Percentiles rank a stretch among this genome's conserved stretches.
These are phyloP conservation scores for Fraxinus albicans DNA, from an alignment of 305 asterid species.

Conservation along the genomic window DNA sequence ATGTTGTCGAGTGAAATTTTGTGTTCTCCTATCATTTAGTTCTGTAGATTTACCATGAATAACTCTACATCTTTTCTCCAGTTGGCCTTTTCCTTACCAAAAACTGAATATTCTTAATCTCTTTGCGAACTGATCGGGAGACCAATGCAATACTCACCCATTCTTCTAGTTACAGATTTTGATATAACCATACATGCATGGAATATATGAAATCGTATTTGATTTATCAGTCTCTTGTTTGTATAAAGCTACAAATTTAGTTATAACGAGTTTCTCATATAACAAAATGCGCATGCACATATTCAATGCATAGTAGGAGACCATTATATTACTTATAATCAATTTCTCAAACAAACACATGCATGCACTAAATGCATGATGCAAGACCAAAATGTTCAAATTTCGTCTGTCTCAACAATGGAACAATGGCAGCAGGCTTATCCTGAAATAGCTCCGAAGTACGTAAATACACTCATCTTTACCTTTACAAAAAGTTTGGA, in stretches of 20 bases:
- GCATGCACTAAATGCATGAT: not conserved
- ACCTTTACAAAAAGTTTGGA: not conserved
- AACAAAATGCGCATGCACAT: not conserved
- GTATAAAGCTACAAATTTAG: not conserved
- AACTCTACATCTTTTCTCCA: not conserved
- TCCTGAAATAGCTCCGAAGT: not conserved
- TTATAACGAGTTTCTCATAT: not conserved
- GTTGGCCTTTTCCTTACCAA: not conserved
- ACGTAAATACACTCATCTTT: not conserved
- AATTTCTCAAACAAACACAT: not conserved
- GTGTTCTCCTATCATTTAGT: not conserved
- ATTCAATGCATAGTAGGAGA: not conserved
- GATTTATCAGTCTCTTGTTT: not conserved
- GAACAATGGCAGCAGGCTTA: not conserved
- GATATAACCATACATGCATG: not conserved
- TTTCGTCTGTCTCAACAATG: not conserved
- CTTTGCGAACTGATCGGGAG: not conserved
- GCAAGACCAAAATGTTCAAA: not conserved
- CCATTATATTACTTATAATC: not conserved
- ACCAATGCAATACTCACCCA: not conserved
- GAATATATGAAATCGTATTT: not conserved
- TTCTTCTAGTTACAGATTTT: not conserved
- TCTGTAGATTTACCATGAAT: not conserved
- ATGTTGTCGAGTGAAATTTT: not conserved
- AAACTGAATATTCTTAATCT: not conserved